These are phyloP conservation scores for Artomyces pyxidatus DNA, from an alignment of 768 basidiomycete genomes.

Conservation along the genomic window DNA sequence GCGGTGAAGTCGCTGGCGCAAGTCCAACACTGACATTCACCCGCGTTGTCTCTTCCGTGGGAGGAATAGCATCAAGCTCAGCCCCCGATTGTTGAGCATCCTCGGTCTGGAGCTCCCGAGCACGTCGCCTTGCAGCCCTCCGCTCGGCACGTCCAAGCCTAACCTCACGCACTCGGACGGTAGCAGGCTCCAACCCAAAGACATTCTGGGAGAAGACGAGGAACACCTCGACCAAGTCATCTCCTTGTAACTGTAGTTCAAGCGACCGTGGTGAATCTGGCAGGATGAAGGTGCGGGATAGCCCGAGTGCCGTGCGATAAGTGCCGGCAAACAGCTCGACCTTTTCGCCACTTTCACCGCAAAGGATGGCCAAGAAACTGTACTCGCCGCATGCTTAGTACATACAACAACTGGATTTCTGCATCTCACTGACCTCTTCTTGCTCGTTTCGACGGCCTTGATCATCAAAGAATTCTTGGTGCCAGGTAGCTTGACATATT, in stretches of 20 bases:
- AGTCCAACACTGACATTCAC: slow-evolving; percentile 39
- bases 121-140: slow-evolving; percentile 72
- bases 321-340: slow-evolving; percentile 92
- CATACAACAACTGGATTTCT: neutral
- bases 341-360: slow-evolving; percentile 88
- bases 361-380: slow-evolving; percentile 88
- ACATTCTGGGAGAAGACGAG: slow-evolving; percentile 88
- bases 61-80: slow-evolving; percentile 32
- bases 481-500: slow-evolving; percentile 88
- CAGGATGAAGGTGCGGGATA: slow-evolving; percentile 89
- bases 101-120: slow-evolving; percentile 52
- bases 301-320: slow-evolving; percentile 77
- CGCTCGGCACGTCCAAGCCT: slow-evolving; percentile 85
- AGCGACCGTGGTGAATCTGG: slow-evolving; percentile 85
- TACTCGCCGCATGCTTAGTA: neutral
- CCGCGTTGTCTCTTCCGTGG: slow-evolving; percentile 41
- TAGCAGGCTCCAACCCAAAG: slow-evolving; percentile 87
- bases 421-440: slow-evolving; percentile 64
- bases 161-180: slow-evolving; percentile 90
- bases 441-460: slow-evolving; percentile 83
- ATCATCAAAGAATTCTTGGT: slow-evolving; percentile 81
- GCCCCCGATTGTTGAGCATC: slow-evolving; percentile 38
- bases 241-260: slow-evolving; percentile 84
- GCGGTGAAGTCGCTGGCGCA: slow-evolving; percentile 32
- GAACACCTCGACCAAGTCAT: slow-evolving; percentile 88